Evolutionary conservation across 176 grass and related monocot species (phyloP).

Genomic region (Aechmea fasciata): DNA sequence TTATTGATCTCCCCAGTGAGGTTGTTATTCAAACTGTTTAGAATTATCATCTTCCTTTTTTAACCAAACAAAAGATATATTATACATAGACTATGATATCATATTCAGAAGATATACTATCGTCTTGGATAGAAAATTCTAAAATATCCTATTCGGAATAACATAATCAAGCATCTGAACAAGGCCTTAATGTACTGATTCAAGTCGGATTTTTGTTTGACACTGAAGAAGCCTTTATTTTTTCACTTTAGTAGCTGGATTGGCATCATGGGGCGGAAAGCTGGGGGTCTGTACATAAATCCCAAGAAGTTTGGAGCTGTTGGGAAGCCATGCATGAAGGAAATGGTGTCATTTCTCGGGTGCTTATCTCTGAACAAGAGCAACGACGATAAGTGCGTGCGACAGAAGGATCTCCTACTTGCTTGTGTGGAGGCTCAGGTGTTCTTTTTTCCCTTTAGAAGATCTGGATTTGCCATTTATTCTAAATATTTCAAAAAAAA

Average conservation of each 20-base stretch:
- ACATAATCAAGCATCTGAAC: background rate
- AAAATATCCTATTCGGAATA: no score
- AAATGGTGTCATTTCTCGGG: conserved; percentile 78
- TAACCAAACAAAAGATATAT: no score
- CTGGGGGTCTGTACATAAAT: conserved; percentile 76
- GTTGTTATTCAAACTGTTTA: no score
- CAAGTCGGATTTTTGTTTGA: background rate
- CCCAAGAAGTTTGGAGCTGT: conserved; percentile 62
- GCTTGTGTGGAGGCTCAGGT: conserved; percentile 15
- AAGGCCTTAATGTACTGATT: background rate
- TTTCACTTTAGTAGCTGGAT: conserved; percentile 3
- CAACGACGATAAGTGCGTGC: conserved; percentile 52
- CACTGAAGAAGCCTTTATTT: background rate
- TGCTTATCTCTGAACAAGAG: conserved; percentile 86
- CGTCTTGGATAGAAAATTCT: no score
- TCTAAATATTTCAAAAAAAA: background rate
- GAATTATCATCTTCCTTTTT: no score
- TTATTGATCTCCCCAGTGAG: no score
- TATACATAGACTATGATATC: no score
- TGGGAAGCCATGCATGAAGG: conserved; percentile 59
- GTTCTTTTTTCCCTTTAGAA: no score
- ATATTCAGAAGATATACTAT: no score
- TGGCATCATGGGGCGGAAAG: conserved; percentile 70
- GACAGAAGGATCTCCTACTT: conserved; percentile 21
- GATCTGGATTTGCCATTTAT: background rate